Percentiles rank a stretch among this genome's conserved stretches.
phyloP scores from a whole-genome alignment of 1,284 basidiomycete species.

The Sporisorium sorghi region DNA sequence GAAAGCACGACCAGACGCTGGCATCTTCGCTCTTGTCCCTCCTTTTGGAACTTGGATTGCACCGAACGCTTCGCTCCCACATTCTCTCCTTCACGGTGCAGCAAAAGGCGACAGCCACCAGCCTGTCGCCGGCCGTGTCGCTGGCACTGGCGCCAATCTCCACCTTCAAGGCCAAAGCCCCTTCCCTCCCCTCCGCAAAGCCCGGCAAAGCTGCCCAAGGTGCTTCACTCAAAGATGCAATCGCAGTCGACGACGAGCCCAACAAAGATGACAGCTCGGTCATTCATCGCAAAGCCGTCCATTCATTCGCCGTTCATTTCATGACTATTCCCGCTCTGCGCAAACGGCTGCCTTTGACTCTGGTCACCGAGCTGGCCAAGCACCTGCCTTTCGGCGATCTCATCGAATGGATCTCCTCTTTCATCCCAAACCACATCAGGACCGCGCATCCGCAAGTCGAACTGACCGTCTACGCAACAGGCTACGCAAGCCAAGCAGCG shows the following conservation, averaged over 20 bases:
- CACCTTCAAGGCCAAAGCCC: slow-evolving; percentile 17
- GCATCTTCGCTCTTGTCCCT: slow-evolving; percentile 31
- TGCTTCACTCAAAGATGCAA: slow-evolving; percentile 15
- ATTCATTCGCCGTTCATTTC: slow-evolving; percentile 41
- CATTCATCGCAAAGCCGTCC: slow-evolving; percentile 16
- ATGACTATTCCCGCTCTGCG: slow-evolving; percentile 52
- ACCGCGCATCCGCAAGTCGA: background rate
- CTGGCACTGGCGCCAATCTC: slow-evolving; percentile 38
- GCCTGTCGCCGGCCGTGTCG: slow-evolving; percentile 25
- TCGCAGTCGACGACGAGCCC: slow-evolving; percentile 18
- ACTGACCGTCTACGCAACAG: background rate
- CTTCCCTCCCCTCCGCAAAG: slow-evolving; percentile 1
- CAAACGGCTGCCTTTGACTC: slow-evolving; percentile 45
- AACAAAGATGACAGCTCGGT: slow-evolving; percentile 1
- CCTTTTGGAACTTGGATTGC: slow-evolving; percentile 32
- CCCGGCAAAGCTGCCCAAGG: background rate
- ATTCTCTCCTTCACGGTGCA: slow-evolving; percentile 39
- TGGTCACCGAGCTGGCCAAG: slow-evolving; percentile 54
- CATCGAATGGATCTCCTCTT: slow-evolving; percentile 35
- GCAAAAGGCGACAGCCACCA: slow-evolving; percentile 29
- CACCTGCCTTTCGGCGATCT: slow-evolving; percentile 53
- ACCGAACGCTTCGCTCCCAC: slow-evolving; percentile 35
- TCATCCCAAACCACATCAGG: slow-evolving; percentile 9
- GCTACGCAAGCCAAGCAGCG: slow-evolving; percentile 16
- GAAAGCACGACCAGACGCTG: slow-evolving; percentile 5